phyloP scores from a whole-genome alignment of 2,329 filamentous ascomycete genomes.

The Verticillium longisporum region DNA sequence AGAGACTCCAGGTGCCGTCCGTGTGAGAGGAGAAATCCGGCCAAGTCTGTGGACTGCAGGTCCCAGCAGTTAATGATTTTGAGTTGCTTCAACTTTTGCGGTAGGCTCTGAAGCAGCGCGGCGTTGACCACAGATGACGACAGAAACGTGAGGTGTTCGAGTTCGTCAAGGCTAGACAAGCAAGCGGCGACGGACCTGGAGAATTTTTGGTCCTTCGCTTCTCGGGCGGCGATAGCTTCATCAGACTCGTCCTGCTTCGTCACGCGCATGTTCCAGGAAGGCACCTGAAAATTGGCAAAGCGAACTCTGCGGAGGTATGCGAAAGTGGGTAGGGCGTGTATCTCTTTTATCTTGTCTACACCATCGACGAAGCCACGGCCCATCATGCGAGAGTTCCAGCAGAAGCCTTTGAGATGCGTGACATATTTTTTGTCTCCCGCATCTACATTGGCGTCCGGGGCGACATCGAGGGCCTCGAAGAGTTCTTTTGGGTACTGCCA shows the following conservation, averaged over 20 bases:
- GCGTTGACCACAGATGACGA: constrained; percentile 67
- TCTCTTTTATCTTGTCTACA: constrained; percentile 38
- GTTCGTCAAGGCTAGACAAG: constrained; percentile 46
- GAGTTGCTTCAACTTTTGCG: constrained; percentile 57
- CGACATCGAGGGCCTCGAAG: constrained; percentile 50
- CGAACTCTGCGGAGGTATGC: constrained; percentile 45
- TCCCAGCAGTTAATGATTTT: constrained; percentile 76
- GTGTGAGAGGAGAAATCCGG: constrained; percentile 57
- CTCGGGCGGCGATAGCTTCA: constrained; percentile 31
- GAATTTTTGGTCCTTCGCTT: constrained; percentile 22
- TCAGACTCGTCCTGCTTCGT: constrained; percentile 21
- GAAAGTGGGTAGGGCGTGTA: constrained; percentile 54
- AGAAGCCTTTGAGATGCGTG: constrained; percentile 45
- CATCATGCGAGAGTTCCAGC: constrained; percentile 52
- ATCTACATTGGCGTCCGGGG: constrained; percentile 37
- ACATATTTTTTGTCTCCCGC: constrained; percentile 21
- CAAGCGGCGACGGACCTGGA: constrained; percentile 36
- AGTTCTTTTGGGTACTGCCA: constrained; percentile 66
- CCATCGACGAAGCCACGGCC: constrained; percentile 32
- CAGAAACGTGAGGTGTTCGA: constrained; percentile 66
- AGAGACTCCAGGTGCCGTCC: constrained; percentile 63
- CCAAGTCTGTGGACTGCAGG: constrained; percentile 60
- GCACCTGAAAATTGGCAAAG: constrained; percentile 58
- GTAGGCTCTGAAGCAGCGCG: constrained; percentile 61
- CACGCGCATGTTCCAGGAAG: constrained; percentile 29